Conservation (phyloP, 2,329 filamentous ascomycete genomes). For the Phaeosphaeriaceae sp. region DNA sequence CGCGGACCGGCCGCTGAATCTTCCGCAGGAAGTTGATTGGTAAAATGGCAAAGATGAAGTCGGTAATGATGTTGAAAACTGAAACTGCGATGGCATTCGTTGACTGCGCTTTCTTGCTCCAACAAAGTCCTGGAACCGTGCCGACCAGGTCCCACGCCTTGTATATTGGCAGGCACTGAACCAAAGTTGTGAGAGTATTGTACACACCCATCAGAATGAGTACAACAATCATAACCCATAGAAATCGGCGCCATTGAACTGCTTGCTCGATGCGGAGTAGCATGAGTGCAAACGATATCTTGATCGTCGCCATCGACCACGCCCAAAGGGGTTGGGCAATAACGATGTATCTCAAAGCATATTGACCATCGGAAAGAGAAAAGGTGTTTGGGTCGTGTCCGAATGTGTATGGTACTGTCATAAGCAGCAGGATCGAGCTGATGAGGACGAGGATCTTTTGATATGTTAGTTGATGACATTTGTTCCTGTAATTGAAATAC, state of each 20-base stretch:
- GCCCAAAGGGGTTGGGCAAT: conserved; percentile 27
- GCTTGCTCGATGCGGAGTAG: conserved; percentile 29
- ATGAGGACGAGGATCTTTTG: conserved; percentile 18
- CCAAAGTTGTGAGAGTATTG: conserved; percentile 20
- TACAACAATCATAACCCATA: conserved; percentile 27
- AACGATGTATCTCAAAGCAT: conserved; percentile 11
- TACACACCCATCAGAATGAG: conserved; percentile 26
- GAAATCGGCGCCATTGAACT: conserved; percentile 18
- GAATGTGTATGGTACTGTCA: conserved; percentile 19
- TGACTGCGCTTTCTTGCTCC: conserved; percentile 12
- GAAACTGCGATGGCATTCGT: conserved; percentile 22
- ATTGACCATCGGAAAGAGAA: conserved; percentile 16
- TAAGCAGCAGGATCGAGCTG: conserved; percentile 19
- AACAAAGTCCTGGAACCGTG: conserved; percentile 5
- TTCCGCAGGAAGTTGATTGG: conserved; percentile 24
- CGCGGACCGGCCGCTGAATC: conserved; percentile 19
- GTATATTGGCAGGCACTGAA: conserved; percentile 26
- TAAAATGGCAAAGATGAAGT: conserved; percentile 26
- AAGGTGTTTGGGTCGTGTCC: conserved; percentile 2
- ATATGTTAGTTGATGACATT: neutral
- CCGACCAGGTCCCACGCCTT: conserved; percentile 24
- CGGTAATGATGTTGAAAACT: conserved; percentile 21
- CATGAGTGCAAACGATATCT: conserved; percentile 30
- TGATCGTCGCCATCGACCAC: conserved; percentile 20
- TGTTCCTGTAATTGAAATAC: neutral